Evolutionary conservation across 2,329 filamentous ascomycete species (phyloP).

Genomic region (Fusarium continuum): DNA sequence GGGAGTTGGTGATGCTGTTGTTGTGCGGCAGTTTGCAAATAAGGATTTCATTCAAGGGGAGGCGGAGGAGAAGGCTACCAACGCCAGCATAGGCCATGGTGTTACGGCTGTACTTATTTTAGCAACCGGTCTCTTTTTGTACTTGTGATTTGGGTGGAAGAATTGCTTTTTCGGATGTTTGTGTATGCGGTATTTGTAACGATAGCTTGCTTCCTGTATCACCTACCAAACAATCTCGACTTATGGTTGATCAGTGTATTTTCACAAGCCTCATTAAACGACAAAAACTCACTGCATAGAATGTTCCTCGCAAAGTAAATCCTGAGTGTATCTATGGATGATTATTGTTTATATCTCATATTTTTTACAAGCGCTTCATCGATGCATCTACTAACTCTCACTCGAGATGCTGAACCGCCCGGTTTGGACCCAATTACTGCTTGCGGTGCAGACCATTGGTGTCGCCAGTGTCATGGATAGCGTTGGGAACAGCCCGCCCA

Average conservation of each 20-base stretch:
- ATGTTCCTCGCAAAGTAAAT: too few species aligned
- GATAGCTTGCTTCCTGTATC: too few species aligned
- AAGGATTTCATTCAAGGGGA: conserved; percentile 7
- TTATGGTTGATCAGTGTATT: too few species aligned
- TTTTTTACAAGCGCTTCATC: neutral
- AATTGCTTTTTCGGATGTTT: neutral
- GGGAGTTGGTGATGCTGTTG: conserved; percentile 23
- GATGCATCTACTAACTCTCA: neutral
- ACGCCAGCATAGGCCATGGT: conserved; percentile 20
- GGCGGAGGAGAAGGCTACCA: neutral
- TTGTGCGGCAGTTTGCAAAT: conserved; percentile 22
- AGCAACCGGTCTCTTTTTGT: conserved; percentile 23
- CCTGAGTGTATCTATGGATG: too few species aligned
- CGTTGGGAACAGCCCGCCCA: conserved; percentile 33
- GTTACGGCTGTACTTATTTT: conserved; percentile 11
- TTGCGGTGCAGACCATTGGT: conserved; percentile 3
- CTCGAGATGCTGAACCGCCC: neutral
- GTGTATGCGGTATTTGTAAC: neutral
- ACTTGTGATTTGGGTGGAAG: neutral
- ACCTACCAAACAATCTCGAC: too few species aligned
- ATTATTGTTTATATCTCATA: neutral
- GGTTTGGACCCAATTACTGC: neutral
- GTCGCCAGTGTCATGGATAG: conserved; percentile 37
- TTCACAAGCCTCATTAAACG: too few species aligned
- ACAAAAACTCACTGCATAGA: too few species aligned